These are phyloP conservation scores for Filobasidium uniguttulatum DNA, from an alignment of 1,284 basidiomycete genomes.

Conservation along the genomic window DNA sequence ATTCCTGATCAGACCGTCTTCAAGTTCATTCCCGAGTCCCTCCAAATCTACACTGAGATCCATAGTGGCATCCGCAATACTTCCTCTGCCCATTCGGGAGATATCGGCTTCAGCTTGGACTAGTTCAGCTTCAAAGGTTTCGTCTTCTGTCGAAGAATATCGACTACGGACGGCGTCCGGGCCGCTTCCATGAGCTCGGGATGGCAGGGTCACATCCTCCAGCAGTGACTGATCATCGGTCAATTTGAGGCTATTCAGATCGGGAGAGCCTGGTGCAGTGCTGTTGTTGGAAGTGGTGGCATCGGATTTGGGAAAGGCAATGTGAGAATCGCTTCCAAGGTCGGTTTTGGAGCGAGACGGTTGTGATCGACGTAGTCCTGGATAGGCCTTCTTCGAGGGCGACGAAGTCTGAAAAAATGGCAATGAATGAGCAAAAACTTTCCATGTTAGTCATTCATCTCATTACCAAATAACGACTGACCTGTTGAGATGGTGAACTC, in stretches of 20 bases:
- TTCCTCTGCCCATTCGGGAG: not conserved
- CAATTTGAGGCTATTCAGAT: not conserved
- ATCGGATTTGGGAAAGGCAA: not conserved
- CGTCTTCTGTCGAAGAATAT: not conserved
- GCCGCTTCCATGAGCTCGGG: too few species aligned
- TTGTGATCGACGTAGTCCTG: not conserved
- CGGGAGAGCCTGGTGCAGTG: not conserved
- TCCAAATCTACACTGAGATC: not conserved
- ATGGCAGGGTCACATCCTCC: too few species aligned
- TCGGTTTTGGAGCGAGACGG: not conserved
- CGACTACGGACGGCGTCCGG: constrained; percentile 1
- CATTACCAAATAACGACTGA: too few species aligned
- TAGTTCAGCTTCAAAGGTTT: not conserved
- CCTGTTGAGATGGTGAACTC: too few species aligned
- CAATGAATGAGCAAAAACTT: too few species aligned
- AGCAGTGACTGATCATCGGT: not conserved
- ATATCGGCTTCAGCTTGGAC: not conserved
- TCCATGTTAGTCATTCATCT: not conserved
- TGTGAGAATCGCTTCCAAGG: not conserved
- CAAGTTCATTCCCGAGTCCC: too few species aligned
- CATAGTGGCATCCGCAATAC: constrained; percentile 2
- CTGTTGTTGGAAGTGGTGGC: not conserved
- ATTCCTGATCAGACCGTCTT: not conserved
- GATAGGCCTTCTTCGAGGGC: not conserved
- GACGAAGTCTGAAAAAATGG: not conserved